These are phyloP conservation scores for Teunomyces stri DNA, from an alignment of 805 yeast species.

Conservation along the genomic window DNA sequence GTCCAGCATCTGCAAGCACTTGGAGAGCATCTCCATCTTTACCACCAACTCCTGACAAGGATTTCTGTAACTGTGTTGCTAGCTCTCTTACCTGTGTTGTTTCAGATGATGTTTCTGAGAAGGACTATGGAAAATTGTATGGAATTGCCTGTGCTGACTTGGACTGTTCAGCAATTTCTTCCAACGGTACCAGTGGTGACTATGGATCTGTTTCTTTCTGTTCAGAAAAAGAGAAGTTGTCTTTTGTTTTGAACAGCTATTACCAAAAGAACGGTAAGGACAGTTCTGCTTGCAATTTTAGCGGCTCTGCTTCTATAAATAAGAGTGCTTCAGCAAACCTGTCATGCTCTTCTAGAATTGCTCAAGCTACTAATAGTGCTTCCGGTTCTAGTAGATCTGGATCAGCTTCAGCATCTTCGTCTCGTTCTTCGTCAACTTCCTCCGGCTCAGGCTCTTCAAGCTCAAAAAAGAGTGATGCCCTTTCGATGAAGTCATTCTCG, in stretches of 20 bases:
- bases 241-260: slow-evolving; percentile 54
- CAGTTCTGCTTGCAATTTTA: slow-evolving; percentile 61
- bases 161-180: slow-evolving; percentile 60
- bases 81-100: slow-evolving; percentile 60
- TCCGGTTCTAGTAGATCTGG: slow-evolving; percentile 22
- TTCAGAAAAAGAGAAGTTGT: slow-evolving; percentile 59
- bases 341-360: slow-evolving; percentile 28
- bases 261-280: slow-evolving; percentile 39
- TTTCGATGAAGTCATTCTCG: slow-evolving; percentile 22
- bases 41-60: slow-evolving; percentile 77
- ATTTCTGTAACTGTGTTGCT: slow-evolving; percentile 62
- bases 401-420: slow-evolving; percentile 25
- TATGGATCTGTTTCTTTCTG: slow-evolving; percentile 79
- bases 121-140: slow-evolving; percentile 61
- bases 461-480: slow-evolving; percentile 13
- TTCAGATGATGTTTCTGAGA: slow-evolving; percentile 46
- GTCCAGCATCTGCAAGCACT: slow-evolving; percentile 54
- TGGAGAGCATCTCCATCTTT: slow-evolving; percentile 69
- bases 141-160: slow-evolving; percentile 54
- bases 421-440: slow-evolving; percentile 19
- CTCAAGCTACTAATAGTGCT: slow-evolving; percentile 16
- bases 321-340: slow-evolving; percentile 26
- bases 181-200: slow-evolving; percentile 60
- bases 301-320: slow-evolving; percentile 59
- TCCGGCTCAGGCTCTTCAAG: slow-evolving; percentile 21